Conservation (phyloP, 768 basidiomycete species). For the Gyrodon lividus region DNA sequence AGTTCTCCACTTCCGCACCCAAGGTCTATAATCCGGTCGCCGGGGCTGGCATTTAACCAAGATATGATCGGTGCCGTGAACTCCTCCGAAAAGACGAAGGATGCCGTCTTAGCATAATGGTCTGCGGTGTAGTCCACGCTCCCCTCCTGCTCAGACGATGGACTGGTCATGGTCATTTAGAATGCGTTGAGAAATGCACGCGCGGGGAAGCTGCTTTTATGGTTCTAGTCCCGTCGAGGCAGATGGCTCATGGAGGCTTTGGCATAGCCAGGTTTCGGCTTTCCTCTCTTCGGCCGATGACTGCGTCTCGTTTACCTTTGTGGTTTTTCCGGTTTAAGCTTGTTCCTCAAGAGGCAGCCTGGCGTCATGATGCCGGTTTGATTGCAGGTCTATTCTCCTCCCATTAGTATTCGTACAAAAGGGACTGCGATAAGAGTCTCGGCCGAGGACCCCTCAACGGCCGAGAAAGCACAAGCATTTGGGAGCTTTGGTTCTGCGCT, state of each 20-base stretch:
- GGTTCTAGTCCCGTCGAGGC: not conserved
- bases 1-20: slow-evolving; percentile 87
- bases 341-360: too few relatives aligned
- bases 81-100: slow-evolving; percentile 62
- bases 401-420: too few relatives aligned
- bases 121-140: slow-evolving; percentile 55
- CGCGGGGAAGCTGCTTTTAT: not conserved
- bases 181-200: not conserved
- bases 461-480: too few relatives aligned
- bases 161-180: slow-evolving; percentile 9
- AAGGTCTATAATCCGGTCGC: slow-evolving; percentile 71
- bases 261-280: slow-evolving; percentile 13
- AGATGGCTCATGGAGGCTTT: not conserved
- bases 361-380: too few relatives aligned
- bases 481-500: too few relatives aligned
- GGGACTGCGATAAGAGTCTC: too few relatives aligned
- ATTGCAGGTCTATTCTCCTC: too few relatives aligned
- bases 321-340: too few relatives aligned
- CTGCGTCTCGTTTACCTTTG: not conserved
- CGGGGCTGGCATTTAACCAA: slow-evolving; percentile 59
- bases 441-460: too few relatives aligned
- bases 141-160: not conserved
- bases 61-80: slow-evolving; percentile 55
- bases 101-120: slow-evolving; percentile 59
- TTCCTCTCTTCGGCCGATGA: slow-evolving; percentile 23